phyloP scores from a whole-genome alignment of 805 yeast genomes.

The Saccharomycopsis javanensis region DNA sequence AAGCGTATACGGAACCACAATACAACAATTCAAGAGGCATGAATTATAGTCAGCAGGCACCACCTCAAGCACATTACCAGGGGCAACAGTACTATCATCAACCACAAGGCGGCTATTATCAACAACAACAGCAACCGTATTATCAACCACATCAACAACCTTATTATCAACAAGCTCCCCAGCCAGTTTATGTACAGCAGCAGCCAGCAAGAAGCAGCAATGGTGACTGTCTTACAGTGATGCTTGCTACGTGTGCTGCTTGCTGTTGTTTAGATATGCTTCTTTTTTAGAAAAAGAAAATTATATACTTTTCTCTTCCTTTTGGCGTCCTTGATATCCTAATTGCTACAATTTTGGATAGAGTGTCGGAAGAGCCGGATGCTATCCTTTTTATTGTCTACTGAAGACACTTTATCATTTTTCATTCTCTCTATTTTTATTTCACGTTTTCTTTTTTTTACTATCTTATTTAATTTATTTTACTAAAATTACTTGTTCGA shows the following conservation, averaged over 20 bases:
- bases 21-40: slow-evolving; percentile 2
- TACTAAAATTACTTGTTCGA: too few relatives aligned
- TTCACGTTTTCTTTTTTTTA: too few relatives aligned
- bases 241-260: slow-evolving; percentile 19
- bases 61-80: slow-evolving; percentile 5
- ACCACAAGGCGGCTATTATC: slow-evolving; percentile 2
- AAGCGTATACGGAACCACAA: slow-evolving; percentile 2
- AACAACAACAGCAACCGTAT: slow-evolving; percentile 5
- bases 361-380: too few relatives aligned
- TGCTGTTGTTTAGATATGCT: slow-evolving; percentile 17
- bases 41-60: background rate
- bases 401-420: too few relatives aligned
- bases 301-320: too few relatives aligned
- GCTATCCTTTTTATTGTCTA: too few relatives aligned
- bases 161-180: slow-evolving; percentile 4
- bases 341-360: too few relatives aligned
- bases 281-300: too few relatives aligned
- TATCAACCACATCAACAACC: background rate
- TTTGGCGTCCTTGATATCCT: too few relatives aligned
- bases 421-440: too few relatives aligned
- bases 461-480: too few relatives aligned
- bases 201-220: slow-evolving; percentile 1
- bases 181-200: slow-evolving; percentile 15
- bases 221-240: slow-evolving; percentile 12
- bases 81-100: slow-evolving; percentile 9